A percentile compares a stretch with the other conserved stretches of the same genome.
These are phyloP conservation scores for Apiotrichum laibachii DNA, from an alignment of 1,284 basidiomycete species.

Conservation along the genomic window DNA sequence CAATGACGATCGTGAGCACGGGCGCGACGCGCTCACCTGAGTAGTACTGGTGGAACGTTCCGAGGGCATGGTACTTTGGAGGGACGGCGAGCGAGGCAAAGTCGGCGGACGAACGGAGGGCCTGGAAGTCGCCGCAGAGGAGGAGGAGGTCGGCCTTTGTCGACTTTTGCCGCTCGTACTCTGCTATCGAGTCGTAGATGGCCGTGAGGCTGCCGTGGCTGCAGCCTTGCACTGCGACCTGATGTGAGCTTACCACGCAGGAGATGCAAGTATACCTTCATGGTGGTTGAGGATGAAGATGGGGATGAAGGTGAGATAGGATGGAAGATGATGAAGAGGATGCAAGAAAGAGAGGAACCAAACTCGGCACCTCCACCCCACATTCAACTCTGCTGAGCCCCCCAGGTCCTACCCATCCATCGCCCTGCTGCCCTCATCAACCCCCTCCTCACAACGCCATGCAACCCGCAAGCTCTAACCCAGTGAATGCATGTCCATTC, in stretches of 20 bases:
- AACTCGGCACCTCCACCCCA: no score
- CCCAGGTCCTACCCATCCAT: no score
- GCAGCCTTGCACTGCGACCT: constrained; percentile 93
- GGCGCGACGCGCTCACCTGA: constrained; percentile 77
- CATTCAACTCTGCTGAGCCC: no score
- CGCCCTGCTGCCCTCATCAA: no score
- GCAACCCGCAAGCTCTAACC: no score
- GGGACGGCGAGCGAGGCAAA: constrained; percentile 88
- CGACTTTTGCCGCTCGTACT: constrained; percentile 61
- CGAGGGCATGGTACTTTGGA: constrained; percentile 78
- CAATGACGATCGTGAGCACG: constrained; percentile 87
- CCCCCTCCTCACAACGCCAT: no score
- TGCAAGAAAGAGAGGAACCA: no score
- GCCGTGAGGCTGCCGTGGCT: constrained; percentile 84
- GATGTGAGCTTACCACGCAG: background rate
- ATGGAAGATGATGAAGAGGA: no score
- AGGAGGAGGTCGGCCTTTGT: constrained; percentile 79
- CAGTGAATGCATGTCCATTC: no score
- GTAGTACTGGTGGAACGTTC: constrained; percentile 89
- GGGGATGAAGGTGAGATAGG: no score
- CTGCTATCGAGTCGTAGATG: constrained; percentile 75
- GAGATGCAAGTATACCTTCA: constrained; percentile 1
- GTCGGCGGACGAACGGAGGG: constrained; percentile 81
- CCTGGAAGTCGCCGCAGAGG: constrained; percentile 84
- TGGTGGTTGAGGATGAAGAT: background rate